Evolutionary conservation across 345 rosid genomes (phyloP).

Genomic region (Psidium friedrichsthalianum): DNA sequence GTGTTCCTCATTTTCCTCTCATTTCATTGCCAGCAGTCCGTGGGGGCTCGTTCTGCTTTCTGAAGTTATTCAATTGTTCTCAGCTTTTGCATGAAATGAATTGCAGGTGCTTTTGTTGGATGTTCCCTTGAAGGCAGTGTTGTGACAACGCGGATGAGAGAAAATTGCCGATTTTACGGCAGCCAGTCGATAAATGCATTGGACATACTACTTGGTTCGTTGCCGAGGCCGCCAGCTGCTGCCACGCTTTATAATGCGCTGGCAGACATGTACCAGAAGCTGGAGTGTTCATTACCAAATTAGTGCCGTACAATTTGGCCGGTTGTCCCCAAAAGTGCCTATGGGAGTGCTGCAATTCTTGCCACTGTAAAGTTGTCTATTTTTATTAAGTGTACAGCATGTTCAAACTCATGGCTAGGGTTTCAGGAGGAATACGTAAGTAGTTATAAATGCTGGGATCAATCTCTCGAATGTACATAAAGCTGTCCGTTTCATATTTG

Average conservation of each 20-base stretch:
- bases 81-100: background rate
- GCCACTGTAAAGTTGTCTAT: background rate
- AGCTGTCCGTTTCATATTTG: background rate
- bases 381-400: slow-evolving; percentile 4
- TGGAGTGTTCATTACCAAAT: slow-evolving; percentile 21
- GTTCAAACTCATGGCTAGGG: background rate
- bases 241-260: slow-evolving; percentile 73
- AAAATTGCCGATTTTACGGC: slow-evolving; percentile 77
- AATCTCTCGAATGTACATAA: background rate
- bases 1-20: background rate
- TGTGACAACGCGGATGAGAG: slow-evolving; percentile 58
- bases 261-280: slow-evolving; percentile 50
- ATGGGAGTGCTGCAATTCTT: background rate
- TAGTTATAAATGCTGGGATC: background rate
- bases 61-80: background rate
- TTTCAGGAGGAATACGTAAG: background rate
- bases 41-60: background rate
- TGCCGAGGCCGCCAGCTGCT: slow-evolving; percentile 85
- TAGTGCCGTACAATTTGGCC: background rate
- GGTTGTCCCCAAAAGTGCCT: background rate
- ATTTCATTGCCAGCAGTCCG: background rate
- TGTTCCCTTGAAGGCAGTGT: slow-evolving; percentile 88
- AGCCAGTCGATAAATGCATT: slow-evolving; percentile 64
- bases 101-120: slow-evolving; percentile 84
- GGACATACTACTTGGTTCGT: slow-evolving; percentile 69